Evolutionary conservation across 2,329 filamentous ascomycete species (phyloP), one percentile per base, ranked within the genome.

Genomic region (Epichloe coenophiala): DNA sequence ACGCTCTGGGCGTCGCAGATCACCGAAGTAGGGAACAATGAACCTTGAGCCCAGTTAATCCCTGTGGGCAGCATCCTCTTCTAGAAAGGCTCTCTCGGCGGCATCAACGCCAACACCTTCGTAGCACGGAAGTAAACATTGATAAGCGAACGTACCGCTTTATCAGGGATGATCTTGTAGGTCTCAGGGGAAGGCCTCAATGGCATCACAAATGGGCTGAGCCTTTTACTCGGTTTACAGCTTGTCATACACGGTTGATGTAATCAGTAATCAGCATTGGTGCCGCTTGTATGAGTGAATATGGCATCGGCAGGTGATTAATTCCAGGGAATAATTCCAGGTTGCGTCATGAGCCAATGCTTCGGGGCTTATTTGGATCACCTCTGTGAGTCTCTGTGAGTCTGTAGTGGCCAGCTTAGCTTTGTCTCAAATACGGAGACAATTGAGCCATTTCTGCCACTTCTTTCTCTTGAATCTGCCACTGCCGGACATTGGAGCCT

Each of bases 91-190:
- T 67, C 88, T 87, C 66, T 97, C 90, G 21, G 82, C 76, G 12
- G 77, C 81, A 48, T 83, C 80, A 52, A 81, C 71, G 41, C 83
- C 79, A 43, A 75, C 77, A 45, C 72, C 65, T 64, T 73, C 56
- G 59, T 72, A 17, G 95, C 76, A 15, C 89, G 75, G 75, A 96
- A 96, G 74, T 89, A 96, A 52, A 97, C 86, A 68, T 97, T 97
- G 86, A 97, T 95, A 50, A 88, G 75, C 59, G 87, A 95, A 51
- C 90, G 84, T 3, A 77, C 84, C 21, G 72, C 71, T 68, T 85
- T 86, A 58, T 85, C 77, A 0, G 89, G 88, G 0, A 96, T 81
- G 35, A 96, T 66, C 52, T 72, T 75, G 70, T 94, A 97, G n/a
- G 21, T 5, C 1, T 39, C 11, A 17, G 8, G 36, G 36, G 3